These are phyloP conservation scores for Podospora comata DNA, from an alignment of 495 filamentous ascomycete genomes.

Conservation along the genomic window DNA sequence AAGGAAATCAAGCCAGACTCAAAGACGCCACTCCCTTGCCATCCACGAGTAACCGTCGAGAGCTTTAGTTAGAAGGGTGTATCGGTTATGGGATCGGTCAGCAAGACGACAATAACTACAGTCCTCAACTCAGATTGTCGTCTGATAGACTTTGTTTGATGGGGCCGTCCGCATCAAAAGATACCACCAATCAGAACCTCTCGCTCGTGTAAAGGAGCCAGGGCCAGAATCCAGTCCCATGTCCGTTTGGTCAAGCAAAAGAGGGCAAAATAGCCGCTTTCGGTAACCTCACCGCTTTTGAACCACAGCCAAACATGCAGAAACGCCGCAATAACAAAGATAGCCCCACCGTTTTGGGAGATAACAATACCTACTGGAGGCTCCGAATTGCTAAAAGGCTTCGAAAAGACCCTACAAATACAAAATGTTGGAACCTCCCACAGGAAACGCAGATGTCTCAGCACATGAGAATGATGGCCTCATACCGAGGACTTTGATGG, in stretches of 20 bases:
- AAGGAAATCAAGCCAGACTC: background rate
- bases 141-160: background rate
- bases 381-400: background rate
- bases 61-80: background rate
- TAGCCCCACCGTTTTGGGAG: constrained; percentile 17
- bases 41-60: background rate
- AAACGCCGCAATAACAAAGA: constrained; percentile 3
- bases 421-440: background rate
- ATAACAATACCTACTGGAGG: background rate
- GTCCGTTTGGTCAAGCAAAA: constrained; percentile 1
- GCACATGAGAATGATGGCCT: too few species aligned
- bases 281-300: constrained; percentile 13
- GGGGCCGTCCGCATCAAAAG: background rate
- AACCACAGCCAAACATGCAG: background rate
- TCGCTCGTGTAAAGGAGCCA: background rate
- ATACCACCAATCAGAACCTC: background rate
- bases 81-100: background rate
- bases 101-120: background rate
- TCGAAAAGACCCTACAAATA: too few species aligned
- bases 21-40: background rate
- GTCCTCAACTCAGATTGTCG: background rate
- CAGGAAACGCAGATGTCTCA: background rate
- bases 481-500: background rate
- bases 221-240: constrained; percentile 4
- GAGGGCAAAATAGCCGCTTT: constrained; percentile 27